These are phyloP conservation scores for Pythium apleroticum DNA, from an alignment of 352 stramenopile species.

Conservation along the genomic window DNA sequence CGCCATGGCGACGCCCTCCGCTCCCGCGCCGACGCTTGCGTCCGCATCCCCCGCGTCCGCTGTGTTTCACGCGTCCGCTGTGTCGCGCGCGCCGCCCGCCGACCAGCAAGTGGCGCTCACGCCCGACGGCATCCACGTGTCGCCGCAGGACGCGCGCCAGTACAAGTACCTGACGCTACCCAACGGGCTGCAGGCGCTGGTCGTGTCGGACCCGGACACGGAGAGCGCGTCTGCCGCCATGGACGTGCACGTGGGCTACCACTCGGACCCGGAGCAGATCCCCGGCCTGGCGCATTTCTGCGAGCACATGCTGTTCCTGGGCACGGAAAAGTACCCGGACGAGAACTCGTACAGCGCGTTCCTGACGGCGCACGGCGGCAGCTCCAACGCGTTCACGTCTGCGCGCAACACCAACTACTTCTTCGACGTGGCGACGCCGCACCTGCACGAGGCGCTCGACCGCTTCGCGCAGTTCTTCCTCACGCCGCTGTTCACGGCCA, in stretches of 20 bases:
- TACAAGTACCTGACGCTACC: slow-evolving; percentile 72
- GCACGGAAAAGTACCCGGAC: slow-evolving; percentile 90
- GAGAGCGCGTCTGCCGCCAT: slow-evolving; percentile 84
- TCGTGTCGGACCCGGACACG: slow-evolving; percentile 79
- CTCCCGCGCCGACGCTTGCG: neutral
- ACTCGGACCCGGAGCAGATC: slow-evolving; percentile 62
- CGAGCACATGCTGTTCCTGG: slow-evolving; percentile 95
- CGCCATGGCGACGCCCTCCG: neutral
- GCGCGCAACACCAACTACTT: slow-evolving; percentile 91
- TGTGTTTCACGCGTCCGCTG: neutral
- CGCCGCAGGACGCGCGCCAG: slow-evolving; percentile 63
- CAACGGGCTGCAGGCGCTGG: slow-evolving; percentile 68
- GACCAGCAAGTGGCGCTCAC: slow-evolving; percentile 29
- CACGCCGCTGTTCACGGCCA: slow-evolving; percentile 71
- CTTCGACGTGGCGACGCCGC: slow-evolving; percentile 81
- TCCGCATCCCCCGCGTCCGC: neutral
- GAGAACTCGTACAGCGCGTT: slow-evolving; percentile 85
- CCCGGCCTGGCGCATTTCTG: slow-evolving; percentile 73
- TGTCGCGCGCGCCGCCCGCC: neutral
- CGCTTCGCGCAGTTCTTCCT: slow-evolving; percentile 94
- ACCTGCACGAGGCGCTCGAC: slow-evolving; percentile 76
- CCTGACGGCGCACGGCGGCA: slow-evolving; percentile 79
- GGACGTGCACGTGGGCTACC: slow-evolving; percentile 86
- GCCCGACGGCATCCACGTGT: slow-evolving; percentile 37
- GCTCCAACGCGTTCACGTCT: slow-evolving; percentile 90